phyloP scores from a whole-genome alignment of 2,329 filamentous ascomycete species.

The Alternaria atra region DNA sequence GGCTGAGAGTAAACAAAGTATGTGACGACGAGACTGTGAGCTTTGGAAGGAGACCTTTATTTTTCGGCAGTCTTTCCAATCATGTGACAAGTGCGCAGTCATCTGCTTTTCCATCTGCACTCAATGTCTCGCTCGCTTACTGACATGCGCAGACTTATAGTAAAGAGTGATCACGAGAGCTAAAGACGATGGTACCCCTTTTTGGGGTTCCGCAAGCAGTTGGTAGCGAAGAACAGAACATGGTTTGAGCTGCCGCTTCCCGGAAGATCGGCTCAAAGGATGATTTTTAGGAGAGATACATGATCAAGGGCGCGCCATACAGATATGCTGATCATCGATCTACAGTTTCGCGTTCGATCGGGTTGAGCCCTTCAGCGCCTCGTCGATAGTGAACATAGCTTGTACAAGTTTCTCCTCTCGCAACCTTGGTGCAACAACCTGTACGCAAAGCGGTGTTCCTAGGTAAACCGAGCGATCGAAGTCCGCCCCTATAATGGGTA shows the following conservation, averaged over 20 bases:
- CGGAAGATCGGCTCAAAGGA: background rate
- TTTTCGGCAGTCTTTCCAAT: background rate
- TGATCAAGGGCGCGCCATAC: background rate
- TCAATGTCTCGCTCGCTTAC: background rate
- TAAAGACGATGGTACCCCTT: background rate
- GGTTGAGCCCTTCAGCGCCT: constrained; percentile 45
- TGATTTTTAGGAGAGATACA: background rate
- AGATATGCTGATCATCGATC: background rate
- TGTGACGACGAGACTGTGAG: background rate
- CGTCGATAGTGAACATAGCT: constrained; percentile 64
- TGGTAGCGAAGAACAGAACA: background rate
- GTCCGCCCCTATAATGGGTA: constrained; percentile 48
- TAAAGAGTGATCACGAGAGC: background rate
- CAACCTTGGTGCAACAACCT: constrained; percentile 65
- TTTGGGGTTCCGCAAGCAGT: background rate
- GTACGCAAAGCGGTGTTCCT: constrained; percentile 63
- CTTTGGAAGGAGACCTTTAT: background rate
- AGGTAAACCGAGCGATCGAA: constrained; percentile 64
- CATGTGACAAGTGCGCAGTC: background rate
- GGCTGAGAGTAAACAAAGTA: background rate
- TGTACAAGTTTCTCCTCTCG: constrained; percentile 63
- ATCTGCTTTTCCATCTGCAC: background rate
- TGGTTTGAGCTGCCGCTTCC: background rate
- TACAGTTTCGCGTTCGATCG: constrained; percentile 26
- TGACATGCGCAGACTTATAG: background rate